Evolutionary conservation across 208 protist genomes (phyloP).

Genomic region (Leishmania lainsoni): DNA sequence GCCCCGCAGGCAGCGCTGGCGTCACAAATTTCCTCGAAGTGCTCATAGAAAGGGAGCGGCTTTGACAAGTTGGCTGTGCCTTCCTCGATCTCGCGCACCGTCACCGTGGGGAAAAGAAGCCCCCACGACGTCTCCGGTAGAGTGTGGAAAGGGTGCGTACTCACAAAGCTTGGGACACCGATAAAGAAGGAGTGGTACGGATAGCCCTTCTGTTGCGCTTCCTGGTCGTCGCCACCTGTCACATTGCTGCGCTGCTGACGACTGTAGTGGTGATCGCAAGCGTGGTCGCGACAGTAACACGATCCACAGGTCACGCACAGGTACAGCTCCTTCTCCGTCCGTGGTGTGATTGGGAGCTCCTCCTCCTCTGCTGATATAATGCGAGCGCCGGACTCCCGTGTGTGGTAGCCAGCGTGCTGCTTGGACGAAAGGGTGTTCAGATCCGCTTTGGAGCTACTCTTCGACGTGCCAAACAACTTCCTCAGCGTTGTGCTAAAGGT

Average conservation of each 20-base stretch:
- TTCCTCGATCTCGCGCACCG: slow-evolving; percentile 36
- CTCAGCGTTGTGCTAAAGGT: slow-evolving; percentile 22
- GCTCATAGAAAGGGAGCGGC: slow-evolving; percentile 39
- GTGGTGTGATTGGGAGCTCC: slow-evolving; percentile 51
- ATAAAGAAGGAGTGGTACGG: slow-evolving; percentile 72
- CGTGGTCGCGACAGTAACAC: slow-evolving; percentile 76
- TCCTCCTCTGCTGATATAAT: slow-evolving; percentile 43
- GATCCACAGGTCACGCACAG: slow-evolving; percentile 69
- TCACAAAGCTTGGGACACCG: slow-evolving; percentile 51
- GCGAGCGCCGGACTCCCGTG: slow-evolving; percentile 20
- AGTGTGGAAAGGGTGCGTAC: slow-evolving; percentile 40
- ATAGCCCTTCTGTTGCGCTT: slow-evolving; percentile 38
- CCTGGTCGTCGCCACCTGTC: slow-evolving; percentile 9
- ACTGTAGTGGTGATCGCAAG: slow-evolving; percentile 57
- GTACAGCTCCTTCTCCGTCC: slow-evolving; percentile 61
- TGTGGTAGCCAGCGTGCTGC: not conserved
- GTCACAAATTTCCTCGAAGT: slow-evolving; percentile 47
- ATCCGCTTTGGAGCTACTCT: slow-evolving; percentile 27
- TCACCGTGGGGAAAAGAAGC: slow-evolving; percentile 57
- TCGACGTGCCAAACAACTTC: slow-evolving; percentile 31
- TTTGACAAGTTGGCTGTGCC: slow-evolving; percentile 24
- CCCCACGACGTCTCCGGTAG: slow-evolving; percentile 45
- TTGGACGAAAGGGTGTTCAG: slow-evolving; percentile 7
- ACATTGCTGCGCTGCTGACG: slow-evolving; percentile 23
- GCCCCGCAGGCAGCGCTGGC: slow-evolving; percentile 15